phyloP scores from a whole-genome alignment of 2,329 filamentous ascomycete genomes.

The Penicillium sp. region DNA sequence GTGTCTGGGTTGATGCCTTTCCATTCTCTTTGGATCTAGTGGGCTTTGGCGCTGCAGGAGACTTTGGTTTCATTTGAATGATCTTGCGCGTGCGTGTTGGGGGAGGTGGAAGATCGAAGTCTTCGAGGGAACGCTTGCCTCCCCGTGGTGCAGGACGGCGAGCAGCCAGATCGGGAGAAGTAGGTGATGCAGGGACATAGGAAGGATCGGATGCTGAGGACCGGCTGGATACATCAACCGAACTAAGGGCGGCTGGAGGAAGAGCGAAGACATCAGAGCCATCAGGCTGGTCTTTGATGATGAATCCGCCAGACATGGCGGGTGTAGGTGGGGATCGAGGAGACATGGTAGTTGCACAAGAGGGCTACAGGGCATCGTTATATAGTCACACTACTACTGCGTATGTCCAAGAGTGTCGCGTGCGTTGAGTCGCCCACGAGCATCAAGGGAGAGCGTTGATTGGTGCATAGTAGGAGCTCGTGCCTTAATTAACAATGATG shows the following conservation, averaged over 20 bases:
- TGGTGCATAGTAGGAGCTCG: slow-evolving; percentile 20
- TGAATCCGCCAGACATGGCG: slow-evolving; percentile 37
- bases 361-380: background rate
- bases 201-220: slow-evolving; percentile 29
- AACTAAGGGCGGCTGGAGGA: slow-evolving; percentile 35
- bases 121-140: slow-evolving; percentile 42
- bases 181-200: slow-evolving; percentile 32
- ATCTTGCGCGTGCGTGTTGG: slow-evolving; percentile 91
- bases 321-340: slow-evolving; percentile 36
- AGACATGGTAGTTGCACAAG: slow-evolving; percentile 24
- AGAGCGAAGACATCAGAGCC: slow-evolving; percentile 34
- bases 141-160: slow-evolving; percentile 19
- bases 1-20: slow-evolving; percentile 14
- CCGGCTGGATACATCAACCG: slow-evolving; percentile 21
- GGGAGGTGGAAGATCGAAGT: slow-evolving; percentile 80
- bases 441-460: slow-evolving; percentile 20
- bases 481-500: slow-evolving; percentile 24
- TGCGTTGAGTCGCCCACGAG: slow-evolving; percentile 35
- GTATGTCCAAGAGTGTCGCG: slow-evolving; percentile 30
- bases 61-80: slow-evolving; percentile 87
- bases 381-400: background rate
- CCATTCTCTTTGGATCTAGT: slow-evolving; percentile 26
- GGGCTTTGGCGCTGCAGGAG: slow-evolving; percentile 39
- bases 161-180: slow-evolving; percentile 28
- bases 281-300: slow-evolving; percentile 35